A percentile compares a stretch with the other conserved stretches of the same genome.
Conservation (phyloP, 192 early-diverging fungal species). For the Coemansia sp. region DNA sequence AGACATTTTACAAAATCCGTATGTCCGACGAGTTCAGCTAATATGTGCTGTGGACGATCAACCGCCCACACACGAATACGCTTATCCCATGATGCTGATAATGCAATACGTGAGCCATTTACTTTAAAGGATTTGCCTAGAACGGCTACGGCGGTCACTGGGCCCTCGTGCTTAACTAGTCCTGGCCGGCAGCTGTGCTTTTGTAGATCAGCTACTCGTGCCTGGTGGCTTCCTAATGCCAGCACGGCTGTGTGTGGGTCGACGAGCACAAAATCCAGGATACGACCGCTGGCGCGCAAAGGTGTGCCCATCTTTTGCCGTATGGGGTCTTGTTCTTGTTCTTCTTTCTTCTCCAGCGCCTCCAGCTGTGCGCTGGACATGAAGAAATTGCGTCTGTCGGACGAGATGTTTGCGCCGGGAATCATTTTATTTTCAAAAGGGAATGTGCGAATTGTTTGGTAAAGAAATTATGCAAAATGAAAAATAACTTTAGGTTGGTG, state of each 20-base stretch:
- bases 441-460: too few species aligned
- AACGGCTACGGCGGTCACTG: conserved; percentile 63
- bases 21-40: conserved; percentile 71
- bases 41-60: conserved; percentile 59
- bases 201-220: conserved; percentile 27
- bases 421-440: too few species aligned
- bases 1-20: conserved; percentile 90
- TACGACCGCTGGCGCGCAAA: conserved; percentile 27
- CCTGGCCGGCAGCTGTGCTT: conserved; percentile 3
- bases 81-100: conserved; percentile 92
- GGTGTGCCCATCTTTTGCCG: conserved; percentile 41
- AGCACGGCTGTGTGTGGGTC: conserved; percentile 25
- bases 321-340: conserved; percentile 34
- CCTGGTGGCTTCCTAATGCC: conserved; percentile 39
- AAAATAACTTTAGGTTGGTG: too few species aligned
- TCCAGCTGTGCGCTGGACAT: conserved; percentile 52
- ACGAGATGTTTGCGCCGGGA: conserved; percentile 35
- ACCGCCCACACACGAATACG: conserved; percentile 78
- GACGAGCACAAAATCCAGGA: conserved; percentile 33
- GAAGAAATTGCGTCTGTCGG: conserved; percentile 43
- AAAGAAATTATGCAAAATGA: too few species aligned
- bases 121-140: conserved; percentile 32
- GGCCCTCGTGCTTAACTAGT: conserved; percentile 56
- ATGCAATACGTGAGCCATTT: conserved; percentile 65
- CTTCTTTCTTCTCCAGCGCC: conserved; percentile 40